Evolutionary conservation across 2,329 filamentous ascomycete genomes (phyloP).

Genomic region (Diaporthe helianthi): DNA sequence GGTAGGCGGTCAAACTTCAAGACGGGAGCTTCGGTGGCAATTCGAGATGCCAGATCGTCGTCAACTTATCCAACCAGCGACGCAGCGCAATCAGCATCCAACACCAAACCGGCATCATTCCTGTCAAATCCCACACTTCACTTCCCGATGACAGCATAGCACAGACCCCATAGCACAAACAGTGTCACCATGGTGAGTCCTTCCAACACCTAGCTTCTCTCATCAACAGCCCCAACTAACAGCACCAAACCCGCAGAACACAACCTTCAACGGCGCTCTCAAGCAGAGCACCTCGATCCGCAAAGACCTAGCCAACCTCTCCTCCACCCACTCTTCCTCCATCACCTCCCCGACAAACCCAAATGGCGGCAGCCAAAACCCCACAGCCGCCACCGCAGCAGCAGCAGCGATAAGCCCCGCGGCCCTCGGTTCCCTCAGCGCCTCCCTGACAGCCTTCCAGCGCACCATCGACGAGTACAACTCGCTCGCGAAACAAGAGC

Average conservation of each 20-base stretch:
- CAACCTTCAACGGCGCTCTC: constrained; percentile 84
- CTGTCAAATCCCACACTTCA: not conserved
- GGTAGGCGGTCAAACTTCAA: constrained; percentile 15
- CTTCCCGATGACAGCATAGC: not conserved
- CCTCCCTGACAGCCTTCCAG: constrained; percentile 74
- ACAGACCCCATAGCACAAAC: not conserved
- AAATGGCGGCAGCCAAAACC: not conserved
- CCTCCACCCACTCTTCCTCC: too few species aligned
- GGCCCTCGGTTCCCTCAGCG: constrained; percentile 70
- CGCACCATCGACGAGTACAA: constrained; percentile 94
- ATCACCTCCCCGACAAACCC: constrained; percentile 52
- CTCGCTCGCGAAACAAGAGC: constrained; percentile 82
- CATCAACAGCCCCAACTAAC: not conserved
- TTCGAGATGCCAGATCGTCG: constrained; percentile 23
- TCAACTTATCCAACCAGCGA: not conserved
- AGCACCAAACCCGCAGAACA: constrained; percentile 63
- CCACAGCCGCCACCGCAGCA: constrained; percentile 41
- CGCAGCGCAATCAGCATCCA: not conserved
- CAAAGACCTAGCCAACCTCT: constrained; percentile 75
- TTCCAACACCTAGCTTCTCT: accelerated
- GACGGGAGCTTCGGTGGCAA: not conserved
- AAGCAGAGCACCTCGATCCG: constrained; percentile 85
- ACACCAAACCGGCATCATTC: too few species aligned
- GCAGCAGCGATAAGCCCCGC: constrained; percentile 63
- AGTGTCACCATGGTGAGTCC: constrained; percentile 16